These are phyloP conservation scores for Lentinula aciculospora DNA, from an alignment of 768 basidiomycete genomes.

Conservation along the genomic window DNA sequence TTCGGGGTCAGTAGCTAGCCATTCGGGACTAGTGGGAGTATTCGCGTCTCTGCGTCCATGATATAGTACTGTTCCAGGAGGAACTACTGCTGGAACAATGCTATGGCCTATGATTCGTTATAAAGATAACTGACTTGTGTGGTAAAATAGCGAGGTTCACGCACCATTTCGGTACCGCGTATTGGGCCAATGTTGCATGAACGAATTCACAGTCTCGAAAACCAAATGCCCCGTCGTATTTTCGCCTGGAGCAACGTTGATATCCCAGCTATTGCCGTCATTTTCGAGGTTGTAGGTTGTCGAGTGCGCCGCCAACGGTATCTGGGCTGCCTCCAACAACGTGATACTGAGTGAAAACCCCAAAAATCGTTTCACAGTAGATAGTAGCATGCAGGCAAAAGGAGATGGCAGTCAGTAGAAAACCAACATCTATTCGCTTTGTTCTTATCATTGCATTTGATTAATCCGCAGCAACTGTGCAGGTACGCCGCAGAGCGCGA, in stretches of 20 bases:
- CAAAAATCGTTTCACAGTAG: not conserved
- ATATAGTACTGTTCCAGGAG: conserved; percentile 15
- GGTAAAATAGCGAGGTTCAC: not conserved
- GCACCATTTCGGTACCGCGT: conserved; percentile 24
- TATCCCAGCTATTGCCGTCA: conserved; percentile 14
- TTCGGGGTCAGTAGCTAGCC: conserved; percentile 18
- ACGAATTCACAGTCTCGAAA: conserved; percentile 23
- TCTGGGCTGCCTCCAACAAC: not conserved
- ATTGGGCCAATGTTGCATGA: conserved; percentile 30
- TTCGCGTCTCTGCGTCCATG: conserved; percentile 13
- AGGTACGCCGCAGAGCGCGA: not conserved
- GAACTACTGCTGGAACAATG: conserved; percentile 14
- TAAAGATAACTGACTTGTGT: not conserved
- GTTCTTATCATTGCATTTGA: not conserved
- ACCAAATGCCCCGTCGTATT: conserved; percentile 24
- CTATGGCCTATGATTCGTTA: conserved; percentile 13
- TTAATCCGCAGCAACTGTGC: not conserved
- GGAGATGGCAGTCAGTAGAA: not conserved
- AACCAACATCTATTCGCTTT: not conserved
- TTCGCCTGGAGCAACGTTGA: conserved; percentile 16
- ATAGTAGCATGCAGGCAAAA: not conserved
- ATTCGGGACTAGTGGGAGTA: conserved; percentile 13
- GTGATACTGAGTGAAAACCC: not conserved
- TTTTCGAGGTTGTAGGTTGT: not conserved
- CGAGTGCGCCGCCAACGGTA: not conserved